Percentiles rank a stretch among this genome's conserved stretches.
Conservation (phyloP, 768 basidiomycete genomes). For the Trametes sanguinea region DNA sequence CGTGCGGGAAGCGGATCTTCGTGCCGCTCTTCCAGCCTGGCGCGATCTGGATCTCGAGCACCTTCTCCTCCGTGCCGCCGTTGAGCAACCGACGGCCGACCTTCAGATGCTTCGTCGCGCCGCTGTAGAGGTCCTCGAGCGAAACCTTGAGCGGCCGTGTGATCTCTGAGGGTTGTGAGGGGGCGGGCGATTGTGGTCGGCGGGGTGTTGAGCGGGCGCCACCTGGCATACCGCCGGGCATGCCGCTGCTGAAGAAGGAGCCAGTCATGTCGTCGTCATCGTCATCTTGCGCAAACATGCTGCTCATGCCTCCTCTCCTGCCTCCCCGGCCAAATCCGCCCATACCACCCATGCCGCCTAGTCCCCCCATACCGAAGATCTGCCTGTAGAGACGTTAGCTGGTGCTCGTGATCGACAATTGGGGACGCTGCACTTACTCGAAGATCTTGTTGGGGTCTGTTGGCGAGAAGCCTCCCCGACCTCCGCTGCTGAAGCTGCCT, state of each 20-base stretch:
- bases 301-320: conserved; percentile 10
- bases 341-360: conserved; percentile 40
- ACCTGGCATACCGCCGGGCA: conserved; percentile 57
- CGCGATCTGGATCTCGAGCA: conserved; percentile 75
- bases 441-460: conserved; percentile 87
- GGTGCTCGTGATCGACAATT: background rate
- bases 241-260: conserved; percentile 52
- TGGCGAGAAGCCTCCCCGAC: conserved; percentile 64
- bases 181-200: conserved; percentile 31
- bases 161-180: conserved; percentile 67
- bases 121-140: conserved; percentile 83
- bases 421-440: conserved; percentile 56
- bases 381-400: conserved; percentile 42
- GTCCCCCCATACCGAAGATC: conserved; percentile 58
- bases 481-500: conserved; percentile 26
- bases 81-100: conserved; percentile 73
- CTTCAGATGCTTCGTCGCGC: conserved; percentile 86
- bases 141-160: conserved; percentile 82
- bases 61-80: conserved; percentile 81
- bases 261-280: conserved; percentile 50
- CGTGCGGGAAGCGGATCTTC: conserved; percentile 85
- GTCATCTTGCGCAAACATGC: conserved; percentile 31
- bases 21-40: conserved; percentile 98
- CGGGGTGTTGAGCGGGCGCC: conserved; percentile 35
- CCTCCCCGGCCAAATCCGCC: conserved; percentile 35